Base-by-base conservation (phyloP, 106 monocot genomes). In the Ottelia alismoides region DNA sequence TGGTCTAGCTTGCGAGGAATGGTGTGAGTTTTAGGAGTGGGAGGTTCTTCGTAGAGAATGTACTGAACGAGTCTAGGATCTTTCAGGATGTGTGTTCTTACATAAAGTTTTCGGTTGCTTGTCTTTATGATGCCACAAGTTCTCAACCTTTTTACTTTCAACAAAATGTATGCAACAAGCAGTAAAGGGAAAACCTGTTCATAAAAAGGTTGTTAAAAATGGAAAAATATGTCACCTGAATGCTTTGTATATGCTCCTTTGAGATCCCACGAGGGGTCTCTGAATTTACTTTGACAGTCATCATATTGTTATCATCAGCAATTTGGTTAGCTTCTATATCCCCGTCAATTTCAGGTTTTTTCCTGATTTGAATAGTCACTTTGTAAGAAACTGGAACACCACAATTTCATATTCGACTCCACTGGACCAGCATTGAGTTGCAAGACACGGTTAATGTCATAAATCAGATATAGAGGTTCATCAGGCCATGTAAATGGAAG, bases 381-480 rank as follows among this genome's bases (percentile, higher is more conserved):
- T 48, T 74, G 84, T 21, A 72, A 79, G 17, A 69, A 70, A 10
- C 70, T 60, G 22, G 74, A 82, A 67, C 72, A 85, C 98, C 98
- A 98, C 18, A 30, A 55, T 79, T 98, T 98, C 85, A 98, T 72
- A 68, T 79, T 98, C 30, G 82, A 75, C 67, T 98, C 98, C 26
- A 98, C 35, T 24, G 85, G 69, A 6, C 98, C 98, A 30, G 90
- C 82, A 51, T 85, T 75, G 18, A 89, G 30, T 72, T 98, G 98
- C 63, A 98, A 57, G 49, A 98, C 69, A 51, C 98, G 64, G 47
- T 98, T 98, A 58, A 90, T 98, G 70, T 85, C 98, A 66, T 98
- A 90, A 45, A 98, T 90, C 59, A 98, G 61, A 57, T 90, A 98
- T 55, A 98, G 85, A 22, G 98, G 98, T 47, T 98, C 98, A 66